Conservation (phyloP, 768 basidiomycete genomes). For the Dioszegia crocea region DNA sequence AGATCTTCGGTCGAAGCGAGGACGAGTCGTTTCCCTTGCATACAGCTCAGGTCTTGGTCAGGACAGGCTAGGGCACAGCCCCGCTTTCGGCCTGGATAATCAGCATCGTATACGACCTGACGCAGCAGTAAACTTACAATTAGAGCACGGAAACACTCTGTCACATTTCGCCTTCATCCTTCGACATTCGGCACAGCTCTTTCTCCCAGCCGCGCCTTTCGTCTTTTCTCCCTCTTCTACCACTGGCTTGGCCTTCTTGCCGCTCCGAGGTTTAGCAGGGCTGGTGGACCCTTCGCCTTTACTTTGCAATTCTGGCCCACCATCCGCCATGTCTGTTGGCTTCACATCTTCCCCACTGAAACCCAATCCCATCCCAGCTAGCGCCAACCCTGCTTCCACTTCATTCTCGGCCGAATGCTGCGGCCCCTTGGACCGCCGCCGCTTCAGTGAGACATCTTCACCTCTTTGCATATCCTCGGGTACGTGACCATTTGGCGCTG, state of each 20-base stretch:
- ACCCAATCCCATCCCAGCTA: constrained; percentile 21
- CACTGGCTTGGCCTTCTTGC: constrained; percentile 10
- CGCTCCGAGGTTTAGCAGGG: not conserved
- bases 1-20: constrained; percentile 43
- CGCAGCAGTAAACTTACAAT: constrained; percentile 30
- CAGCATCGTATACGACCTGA: not conserved
- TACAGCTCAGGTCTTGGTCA: constrained; percentile 42
- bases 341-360: constrained; percentile 10
- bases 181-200: constrained; percentile 44
- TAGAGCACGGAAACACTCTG: constrained; percentile 41
- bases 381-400: constrained; percentile 25
- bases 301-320: not conserved
- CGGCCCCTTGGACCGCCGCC: not conserved
- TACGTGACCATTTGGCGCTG: too few species aligned
- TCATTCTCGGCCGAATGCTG: constrained; percentile 8
- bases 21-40: constrained; percentile 44
- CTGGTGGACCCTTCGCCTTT: not conserved
- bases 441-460: not conserved
- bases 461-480: too few species aligned
- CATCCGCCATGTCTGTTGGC: too few species aligned
- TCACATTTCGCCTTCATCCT: constrained; percentile 44
- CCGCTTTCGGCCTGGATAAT: constrained; percentile 30
- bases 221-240: constrained; percentile 15
- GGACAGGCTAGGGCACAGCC: constrained; percentile 43
- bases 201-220: constrained; percentile 20